A percentile compares a stretch with the other conserved stretches of the same genome.
Conservation (phyloP, 2,329 filamentous ascomycete genomes). For the Aspergillus tanneri region DNA sequence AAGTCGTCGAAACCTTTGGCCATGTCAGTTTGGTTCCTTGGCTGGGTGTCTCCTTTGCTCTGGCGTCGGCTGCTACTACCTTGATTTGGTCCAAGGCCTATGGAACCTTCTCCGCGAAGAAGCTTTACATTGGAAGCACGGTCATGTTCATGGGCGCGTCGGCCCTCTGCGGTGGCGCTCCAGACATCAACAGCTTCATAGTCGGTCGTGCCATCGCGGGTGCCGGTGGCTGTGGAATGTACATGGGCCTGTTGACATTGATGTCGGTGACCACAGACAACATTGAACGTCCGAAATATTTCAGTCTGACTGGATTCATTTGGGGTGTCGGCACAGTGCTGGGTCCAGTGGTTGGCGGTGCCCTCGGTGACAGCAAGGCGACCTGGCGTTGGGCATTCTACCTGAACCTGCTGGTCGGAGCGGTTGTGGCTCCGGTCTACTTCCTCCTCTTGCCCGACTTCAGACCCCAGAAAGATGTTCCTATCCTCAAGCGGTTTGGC, state of each 20-base stretch:
- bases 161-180: no score
- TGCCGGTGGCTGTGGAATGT: conserved; percentile 24
- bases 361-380: conserved; percentile 10
- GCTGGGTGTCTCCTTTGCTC: no score
- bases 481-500: conserved; percentile 24
- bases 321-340: conserved; percentile 41
- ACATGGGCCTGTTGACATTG: conserved; percentile 31
- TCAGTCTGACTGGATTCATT: conserved; percentile 34
- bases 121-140: no score
- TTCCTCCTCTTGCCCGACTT: conserved; percentile 44
- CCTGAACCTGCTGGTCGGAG: conserved; percentile 54
- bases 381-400: conserved; percentile 50
- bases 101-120: no score
- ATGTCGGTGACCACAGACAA: conserved; percentile 19
- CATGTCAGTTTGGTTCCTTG: no score
- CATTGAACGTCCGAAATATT: conserved; percentile 30
- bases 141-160: no score
- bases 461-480: conserved; percentile 23
- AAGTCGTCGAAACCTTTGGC: no score
- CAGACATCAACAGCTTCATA: conserved; percentile 1
- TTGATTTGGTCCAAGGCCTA: no score
- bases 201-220: conserved; percentile 7
- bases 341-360: conserved; percentile 27
- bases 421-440: conserved; percentile 43
- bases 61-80: no score